Conservation (phyloP, 192 early-diverging fungal species). For the Coemansia sp. region DNA sequence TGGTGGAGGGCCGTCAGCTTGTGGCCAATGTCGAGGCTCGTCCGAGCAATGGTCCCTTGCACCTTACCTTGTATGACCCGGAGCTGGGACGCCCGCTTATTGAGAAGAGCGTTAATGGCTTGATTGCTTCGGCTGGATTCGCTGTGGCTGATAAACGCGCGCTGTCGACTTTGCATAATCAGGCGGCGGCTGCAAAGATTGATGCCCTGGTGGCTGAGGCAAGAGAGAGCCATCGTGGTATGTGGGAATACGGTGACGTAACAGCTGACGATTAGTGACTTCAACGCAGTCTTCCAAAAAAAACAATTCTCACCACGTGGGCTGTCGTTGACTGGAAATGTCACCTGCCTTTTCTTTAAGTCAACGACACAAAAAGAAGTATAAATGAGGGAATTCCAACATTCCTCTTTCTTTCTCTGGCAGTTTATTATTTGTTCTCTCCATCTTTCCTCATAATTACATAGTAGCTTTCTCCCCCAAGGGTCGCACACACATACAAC, state of each 20-base stretch:
- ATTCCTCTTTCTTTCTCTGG: background rate
- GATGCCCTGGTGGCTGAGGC: slow-evolving; percentile 50
- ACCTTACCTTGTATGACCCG: slow-evolving; percentile 73
- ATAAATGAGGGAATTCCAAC: background rate
- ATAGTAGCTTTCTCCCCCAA: too few species aligned
- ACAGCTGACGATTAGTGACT: slow-evolving; percentile 29
- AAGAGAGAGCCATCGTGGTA: slow-evolving; percentile 36
- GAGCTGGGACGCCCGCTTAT: slow-evolving; percentile 58
- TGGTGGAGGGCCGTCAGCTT: slow-evolving; percentile 65
- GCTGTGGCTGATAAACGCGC: slow-evolving; percentile 57
- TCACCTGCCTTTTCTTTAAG: background rate
- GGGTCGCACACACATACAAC: too few species aligned
- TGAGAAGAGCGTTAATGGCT: slow-evolving; percentile 71
- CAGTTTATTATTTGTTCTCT: background rate
- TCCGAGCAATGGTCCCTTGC: slow-evolving; percentile 56
- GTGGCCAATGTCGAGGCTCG: slow-evolving; percentile 78
- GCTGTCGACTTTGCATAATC: slow-evolving; percentile 38
- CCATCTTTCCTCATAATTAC: background rate
- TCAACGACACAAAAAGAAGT: background rate
- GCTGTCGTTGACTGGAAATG: background rate
- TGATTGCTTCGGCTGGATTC: slow-evolving; percentile 68
- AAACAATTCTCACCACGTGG: background rate
- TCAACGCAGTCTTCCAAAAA: too few species aligned
- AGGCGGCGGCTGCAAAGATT: slow-evolving; percentile 30
- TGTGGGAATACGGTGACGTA: slow-evolving; percentile 55